These are phyloP conservation scores for Saccharomycopsis olivae DNA, from an alignment of 805 yeast genomes.

Conservation along the genomic window DNA sequence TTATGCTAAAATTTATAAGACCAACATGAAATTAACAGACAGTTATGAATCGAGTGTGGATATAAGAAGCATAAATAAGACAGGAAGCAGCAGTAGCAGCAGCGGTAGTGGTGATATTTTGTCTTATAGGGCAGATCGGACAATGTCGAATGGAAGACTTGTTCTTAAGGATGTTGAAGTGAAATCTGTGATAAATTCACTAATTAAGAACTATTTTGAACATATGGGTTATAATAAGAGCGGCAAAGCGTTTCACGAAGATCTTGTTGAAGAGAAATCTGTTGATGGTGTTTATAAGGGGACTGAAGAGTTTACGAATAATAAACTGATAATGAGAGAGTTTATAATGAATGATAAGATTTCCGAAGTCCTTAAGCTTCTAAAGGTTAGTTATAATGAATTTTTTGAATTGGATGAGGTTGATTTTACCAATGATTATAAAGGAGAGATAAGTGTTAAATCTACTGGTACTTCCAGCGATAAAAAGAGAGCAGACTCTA, in stretches of 20 bases:
- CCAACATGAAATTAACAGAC: neutral
- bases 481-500: conserved; percentile 1
- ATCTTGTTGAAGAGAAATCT: conserved; percentile 27
- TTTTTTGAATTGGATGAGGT: conserved; percentile 1
- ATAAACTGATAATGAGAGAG: neutral
- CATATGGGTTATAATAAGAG: conserved; percentile 49
- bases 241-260: conserved; percentile 40
- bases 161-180: conserved; percentile 11
- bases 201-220: conserved; percentile 40
- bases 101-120: neutral
- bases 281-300: neutral
- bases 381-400: neutral
- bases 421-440: conserved; percentile 4
- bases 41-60: neutral
- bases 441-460: neutral
- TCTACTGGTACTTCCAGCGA: neutral
- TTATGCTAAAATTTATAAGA: conserved; percentile 4
- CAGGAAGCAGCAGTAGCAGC: neutral
- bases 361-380: neutral
- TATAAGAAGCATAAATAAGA: neutral
- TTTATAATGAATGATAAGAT: conserved; percentile 2
- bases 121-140: conserved; percentile 2
- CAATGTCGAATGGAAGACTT: neutral
- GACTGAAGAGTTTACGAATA: neutral
- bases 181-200: conserved; percentile 17